Evolutionary conservation across 345 rosid genomes (phyloP).

Genomic region (Hevea brasiliensis): DNA sequence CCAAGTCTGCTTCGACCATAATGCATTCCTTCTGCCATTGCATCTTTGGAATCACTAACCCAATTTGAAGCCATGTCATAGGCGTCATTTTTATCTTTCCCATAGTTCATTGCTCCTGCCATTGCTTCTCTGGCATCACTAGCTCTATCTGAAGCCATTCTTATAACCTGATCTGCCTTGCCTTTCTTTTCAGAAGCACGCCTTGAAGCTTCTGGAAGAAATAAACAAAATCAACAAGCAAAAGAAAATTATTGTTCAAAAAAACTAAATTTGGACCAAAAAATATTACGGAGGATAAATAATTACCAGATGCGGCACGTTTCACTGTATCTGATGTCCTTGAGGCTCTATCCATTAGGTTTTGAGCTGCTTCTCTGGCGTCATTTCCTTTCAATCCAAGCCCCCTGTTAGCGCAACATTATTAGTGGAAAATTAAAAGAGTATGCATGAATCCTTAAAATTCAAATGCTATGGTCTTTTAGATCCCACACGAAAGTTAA

Average conservation of each 20-base stretch:
- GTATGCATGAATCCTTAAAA: background rate
- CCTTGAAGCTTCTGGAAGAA: slow-evolving; percentile 23
- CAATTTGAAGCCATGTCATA: slow-evolving; percentile 1
- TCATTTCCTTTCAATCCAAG: too few species aligned
- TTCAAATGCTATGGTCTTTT: too few species aligned
- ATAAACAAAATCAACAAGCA: background rate
- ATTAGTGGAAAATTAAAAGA: background rate
- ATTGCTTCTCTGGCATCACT: slow-evolving; percentile 19
- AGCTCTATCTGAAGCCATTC: slow-evolving; percentile 15
- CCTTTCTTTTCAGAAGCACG: slow-evolving; percentile 17
- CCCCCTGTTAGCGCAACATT: too few species aligned
- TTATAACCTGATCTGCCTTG: slow-evolving; percentile 2
- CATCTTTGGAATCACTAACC: slow-evolving; percentile 23
- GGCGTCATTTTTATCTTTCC: too few species aligned
- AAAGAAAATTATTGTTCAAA: background rate
- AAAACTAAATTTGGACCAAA: background rate
- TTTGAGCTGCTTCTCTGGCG: slow-evolving; percentile 12
- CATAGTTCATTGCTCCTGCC: background rate
- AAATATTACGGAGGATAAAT: background rate
- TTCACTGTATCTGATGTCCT: slow-evolving; percentile 31
- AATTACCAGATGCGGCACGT: slow-evolving; percentile 35
- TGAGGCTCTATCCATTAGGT: slow-evolving; percentile 34
- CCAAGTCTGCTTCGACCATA: background rate
- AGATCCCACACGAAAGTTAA: too few species aligned
- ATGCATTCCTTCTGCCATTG: background rate